phyloP scores from a whole-genome alignment of 495 filamentous ascomycete genomes.

The Letharia columbiana region DNA sequence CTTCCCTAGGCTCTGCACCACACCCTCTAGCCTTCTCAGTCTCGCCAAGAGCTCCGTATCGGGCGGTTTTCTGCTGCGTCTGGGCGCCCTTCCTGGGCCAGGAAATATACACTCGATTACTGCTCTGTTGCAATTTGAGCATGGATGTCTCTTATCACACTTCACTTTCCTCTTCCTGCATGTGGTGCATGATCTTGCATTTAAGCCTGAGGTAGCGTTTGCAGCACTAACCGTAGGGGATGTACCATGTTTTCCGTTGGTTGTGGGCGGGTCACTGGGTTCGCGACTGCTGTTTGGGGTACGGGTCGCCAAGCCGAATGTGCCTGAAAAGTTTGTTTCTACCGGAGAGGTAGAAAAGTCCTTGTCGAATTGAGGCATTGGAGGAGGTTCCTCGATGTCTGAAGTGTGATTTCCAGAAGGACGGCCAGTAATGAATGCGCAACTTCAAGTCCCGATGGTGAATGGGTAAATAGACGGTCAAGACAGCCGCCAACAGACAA shows the following conservation, averaged over 20 bases:
- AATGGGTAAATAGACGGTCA: background rate
- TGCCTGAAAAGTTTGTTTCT: constrained; percentile 11
- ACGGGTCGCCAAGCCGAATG: background rate
- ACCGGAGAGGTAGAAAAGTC: constrained; percentile 17
- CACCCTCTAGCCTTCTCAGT: constrained; percentile 68
- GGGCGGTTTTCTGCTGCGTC: constrained; percentile 52
- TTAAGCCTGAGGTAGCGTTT: constrained; percentile 25
- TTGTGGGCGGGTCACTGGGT: constrained; percentile 15
- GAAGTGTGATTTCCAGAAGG: background rate
- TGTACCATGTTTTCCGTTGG: constrained; percentile 7
- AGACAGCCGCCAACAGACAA: background rate
- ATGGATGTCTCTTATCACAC: constrained; percentile 78
- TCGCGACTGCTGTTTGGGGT: constrained; percentile 7
- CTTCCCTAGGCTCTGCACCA: constrained; percentile 59
- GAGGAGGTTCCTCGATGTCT: background rate
- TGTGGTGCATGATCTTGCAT: constrained; percentile 71
- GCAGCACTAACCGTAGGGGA: constrained; percentile 6
- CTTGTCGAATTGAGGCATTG: constrained; percentile 9
- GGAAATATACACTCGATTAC: constrained; percentile 79
- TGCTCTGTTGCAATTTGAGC: constrained; percentile 72
- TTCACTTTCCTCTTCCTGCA: constrained; percentile 78
- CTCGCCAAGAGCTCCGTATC: constrained; percentile 73
- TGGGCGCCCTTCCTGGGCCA: constrained; percentile 72
- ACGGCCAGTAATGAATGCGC: background rate
- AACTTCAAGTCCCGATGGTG: background rate